These are phyloP conservation scores for Penicillium concentricum DNA, from an alignment of 2,329 filamentous ascomycete species.

Conservation along the genomic window DNA sequence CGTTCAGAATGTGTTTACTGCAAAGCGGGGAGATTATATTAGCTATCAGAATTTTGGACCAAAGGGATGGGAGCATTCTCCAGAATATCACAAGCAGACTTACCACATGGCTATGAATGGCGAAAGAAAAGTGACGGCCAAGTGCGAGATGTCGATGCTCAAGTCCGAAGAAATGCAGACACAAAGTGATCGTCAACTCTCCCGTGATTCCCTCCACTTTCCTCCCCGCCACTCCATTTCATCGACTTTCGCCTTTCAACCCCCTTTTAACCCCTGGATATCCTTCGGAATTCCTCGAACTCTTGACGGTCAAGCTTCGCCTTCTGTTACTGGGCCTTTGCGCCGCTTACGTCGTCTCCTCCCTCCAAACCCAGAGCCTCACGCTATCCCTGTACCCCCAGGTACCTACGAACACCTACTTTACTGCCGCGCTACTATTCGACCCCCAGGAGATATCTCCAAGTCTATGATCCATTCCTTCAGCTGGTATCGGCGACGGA, in stretches of 20 bases:
- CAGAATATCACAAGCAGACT: constrained; percentile 4
- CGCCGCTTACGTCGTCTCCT: constrained; percentile 8
- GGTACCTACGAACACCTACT: constrained; percentile 8
- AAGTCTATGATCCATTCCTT: constrained; percentile 32
- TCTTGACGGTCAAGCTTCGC: constrained; percentile 2
- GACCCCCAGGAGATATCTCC: constrained; percentile 3
- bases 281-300: not conserved
- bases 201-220: constrained; percentile 28
- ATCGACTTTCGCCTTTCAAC: constrained; percentile 7
- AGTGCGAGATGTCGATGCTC: constrained; percentile 1
- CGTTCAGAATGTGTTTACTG: constrained; percentile 98
- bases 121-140: not conserved
- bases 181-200: constrained; percentile 25
- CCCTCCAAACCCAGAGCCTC: constrained; percentile 2
- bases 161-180: constrained; percentile 13
- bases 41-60: constrained; percentile 5
- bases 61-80: not conserved
- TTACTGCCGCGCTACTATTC: not conserved
- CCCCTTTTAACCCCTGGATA: constrained; percentile 6
- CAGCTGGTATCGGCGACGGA: constrained; percentile 23
- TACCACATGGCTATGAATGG: constrained; percentile 29
- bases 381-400: constrained; percentile 12
- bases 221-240: constrained; percentile 26
- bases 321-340: constrained; percentile 9
- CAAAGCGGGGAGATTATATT: constrained; percentile 10